Conservation (phyloP, 2,329 filamentous ascomycete species). For the Botrytis squamosa region DNA sequence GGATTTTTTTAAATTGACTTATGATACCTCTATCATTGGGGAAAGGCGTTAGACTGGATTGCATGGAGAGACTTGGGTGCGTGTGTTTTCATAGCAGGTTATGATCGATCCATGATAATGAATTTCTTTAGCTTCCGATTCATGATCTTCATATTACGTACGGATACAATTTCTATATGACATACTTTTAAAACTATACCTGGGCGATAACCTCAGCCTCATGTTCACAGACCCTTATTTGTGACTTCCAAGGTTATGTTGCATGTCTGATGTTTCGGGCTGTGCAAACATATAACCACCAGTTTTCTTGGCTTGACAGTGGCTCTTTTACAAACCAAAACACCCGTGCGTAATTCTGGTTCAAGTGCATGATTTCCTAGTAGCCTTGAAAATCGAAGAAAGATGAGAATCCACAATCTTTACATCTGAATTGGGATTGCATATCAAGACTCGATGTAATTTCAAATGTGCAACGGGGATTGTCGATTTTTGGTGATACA, state of each 20-base stretch:
- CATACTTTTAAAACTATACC: background rate
- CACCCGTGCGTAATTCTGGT: background rate
- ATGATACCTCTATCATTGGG: slow-evolving; percentile 19
- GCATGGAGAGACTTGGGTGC: slow-evolving; percentile 17
- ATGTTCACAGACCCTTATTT: background rate
- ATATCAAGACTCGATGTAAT: background rate
- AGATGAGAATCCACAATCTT: background rate
- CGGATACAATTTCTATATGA: background rate
- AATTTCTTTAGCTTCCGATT: slow-evolving; percentile 14
- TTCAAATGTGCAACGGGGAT: background rate
- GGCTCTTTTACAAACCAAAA: background rate
- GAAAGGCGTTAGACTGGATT: slow-evolving; percentile 13
- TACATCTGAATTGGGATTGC: background rate
- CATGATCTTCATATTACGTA: slow-evolving; percentile 3
- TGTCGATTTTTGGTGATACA: background rate
- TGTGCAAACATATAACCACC: background rate
- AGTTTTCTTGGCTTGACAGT: background rate
- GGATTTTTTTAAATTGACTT: slow-evolving; percentile 14
- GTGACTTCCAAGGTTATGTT: background rate
- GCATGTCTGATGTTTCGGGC: background rate
- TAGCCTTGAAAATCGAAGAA: background rate
- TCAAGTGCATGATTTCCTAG: background rate
- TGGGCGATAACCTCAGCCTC: background rate
- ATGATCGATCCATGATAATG: slow-evolving; percentile 21
- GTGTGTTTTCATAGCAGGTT: slow-evolving; percentile 10